Percentiles rank a stretch among this genome's conserved stretches.
These are phyloP conservation scores for Chalaropsis ovoidea DNA, from an alignment of 2,329 filamentous ascomycete genomes.

Conservation along the genomic window DNA sequence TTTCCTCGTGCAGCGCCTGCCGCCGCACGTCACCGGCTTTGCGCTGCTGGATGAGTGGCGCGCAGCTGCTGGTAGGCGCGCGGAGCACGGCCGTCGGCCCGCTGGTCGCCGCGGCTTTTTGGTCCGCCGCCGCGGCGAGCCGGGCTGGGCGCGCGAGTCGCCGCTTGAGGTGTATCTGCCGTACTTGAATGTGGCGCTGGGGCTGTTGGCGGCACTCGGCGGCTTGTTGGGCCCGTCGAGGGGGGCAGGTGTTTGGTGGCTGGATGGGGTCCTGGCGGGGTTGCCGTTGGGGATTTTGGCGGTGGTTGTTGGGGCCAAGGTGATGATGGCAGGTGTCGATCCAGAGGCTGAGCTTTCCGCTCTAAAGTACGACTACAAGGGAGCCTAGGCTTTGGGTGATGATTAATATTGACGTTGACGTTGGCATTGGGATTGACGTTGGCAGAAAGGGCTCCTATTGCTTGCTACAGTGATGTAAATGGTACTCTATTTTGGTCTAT, in stretches of 20 bases:
- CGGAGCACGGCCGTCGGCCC: slow-evolving; percentile 27
- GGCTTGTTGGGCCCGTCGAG: background rate
- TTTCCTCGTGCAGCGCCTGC: slow-evolving; percentile 49
- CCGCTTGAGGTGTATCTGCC: slow-evolving; percentile 52
- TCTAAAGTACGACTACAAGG: slow-evolving; percentile 58
- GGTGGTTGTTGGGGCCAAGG: slow-evolving; percentile 51
- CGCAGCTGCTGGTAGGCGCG: slow-evolving; percentile 27
- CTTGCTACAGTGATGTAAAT: slow-evolving; percentile 6
- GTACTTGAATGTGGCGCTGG: slow-evolving; percentile 50
- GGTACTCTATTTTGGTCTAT: slow-evolving; percentile 16
- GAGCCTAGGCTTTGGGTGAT: slow-evolving; percentile 39
- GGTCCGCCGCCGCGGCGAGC: slow-evolving; percentile 23
- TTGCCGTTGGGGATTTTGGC: slow-evolving; percentile 50
- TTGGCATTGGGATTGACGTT: background rate
- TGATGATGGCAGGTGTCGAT: slow-evolving; percentile 58
- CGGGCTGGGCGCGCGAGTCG: slow-evolving; percentile 26
- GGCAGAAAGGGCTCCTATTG: background rate
- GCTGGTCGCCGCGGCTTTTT: background rate
- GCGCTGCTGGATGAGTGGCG: slow-evolving; percentile 38
- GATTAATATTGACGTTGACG: background rate
- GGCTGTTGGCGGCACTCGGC: slow-evolving; percentile 39
- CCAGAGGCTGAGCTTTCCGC: slow-evolving; percentile 52
- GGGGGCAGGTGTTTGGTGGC: slow-evolving; percentile 34
- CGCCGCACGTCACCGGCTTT: slow-evolving; percentile 47
- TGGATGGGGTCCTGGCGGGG: slow-evolving; percentile 39